phyloP scores from a whole-genome alignment of 1,139 yeast species.

The Casaregolazyma suthepensis region DNA sequence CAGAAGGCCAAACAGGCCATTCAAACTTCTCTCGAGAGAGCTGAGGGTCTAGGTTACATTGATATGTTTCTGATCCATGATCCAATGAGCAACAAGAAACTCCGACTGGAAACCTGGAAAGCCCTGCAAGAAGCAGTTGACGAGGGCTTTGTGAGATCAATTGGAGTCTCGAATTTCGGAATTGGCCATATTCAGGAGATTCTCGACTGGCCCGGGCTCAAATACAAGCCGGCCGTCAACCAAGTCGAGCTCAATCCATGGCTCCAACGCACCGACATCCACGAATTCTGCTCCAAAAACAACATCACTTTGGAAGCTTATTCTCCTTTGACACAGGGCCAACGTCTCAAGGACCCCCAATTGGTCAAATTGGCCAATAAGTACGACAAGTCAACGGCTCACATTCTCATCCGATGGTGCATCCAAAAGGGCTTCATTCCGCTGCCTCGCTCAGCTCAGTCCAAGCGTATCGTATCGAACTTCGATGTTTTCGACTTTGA shows the following conservation, averaged over 20 bases:
- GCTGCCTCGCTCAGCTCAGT: conserved; percentile 59
- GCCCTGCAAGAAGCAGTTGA: conserved; percentile 40
- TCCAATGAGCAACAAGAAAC: conserved; percentile 30
- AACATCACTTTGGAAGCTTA: conserved; percentile 60
- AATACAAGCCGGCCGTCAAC: conserved; percentile 42
- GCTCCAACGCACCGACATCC: conserved; percentile 51
- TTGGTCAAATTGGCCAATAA: conserved; percentile 37
- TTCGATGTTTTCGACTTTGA: conserved; percentile 46
- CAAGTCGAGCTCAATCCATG: conserved; percentile 55
- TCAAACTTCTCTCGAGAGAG: conserved; percentile 41
- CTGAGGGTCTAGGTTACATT: conserved; percentile 48
- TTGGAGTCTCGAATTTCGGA: conserved; percentile 45
- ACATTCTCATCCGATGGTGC: conserved; percentile 42
- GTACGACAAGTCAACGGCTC: conserved; percentile 38
- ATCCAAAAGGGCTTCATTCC: conserved; percentile 46
- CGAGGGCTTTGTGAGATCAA: conserved; percentile 32
- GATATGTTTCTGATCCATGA: conserved; percentile 40
- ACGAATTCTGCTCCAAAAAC: conserved; percentile 46
- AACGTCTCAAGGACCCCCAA: conserved; percentile 46
- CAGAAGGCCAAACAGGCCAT: conserved; percentile 52
- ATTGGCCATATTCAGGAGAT: conserved; percentile 37
- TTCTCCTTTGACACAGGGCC: conserved; percentile 64
- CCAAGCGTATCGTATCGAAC: conserved; percentile 43
- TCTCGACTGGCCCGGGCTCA: conserved; percentile 34
- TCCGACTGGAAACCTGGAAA: conserved; percentile 38